phyloP scores from a whole-genome alignment of 495 filamentous ascomycete species.

The Wilcoxina mikolae region DNA sequence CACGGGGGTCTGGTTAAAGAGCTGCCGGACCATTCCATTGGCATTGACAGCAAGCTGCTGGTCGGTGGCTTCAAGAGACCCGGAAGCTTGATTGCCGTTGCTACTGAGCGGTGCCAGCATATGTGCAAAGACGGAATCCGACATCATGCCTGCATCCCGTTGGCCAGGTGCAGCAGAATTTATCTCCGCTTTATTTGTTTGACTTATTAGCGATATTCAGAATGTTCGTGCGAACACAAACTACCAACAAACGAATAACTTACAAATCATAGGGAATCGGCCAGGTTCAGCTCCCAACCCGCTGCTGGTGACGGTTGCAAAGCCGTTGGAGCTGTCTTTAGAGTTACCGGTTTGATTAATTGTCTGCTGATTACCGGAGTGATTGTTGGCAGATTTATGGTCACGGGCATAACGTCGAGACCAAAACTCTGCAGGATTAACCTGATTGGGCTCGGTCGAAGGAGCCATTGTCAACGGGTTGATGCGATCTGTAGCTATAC shows the following conservation, averaged over 20 bases:
- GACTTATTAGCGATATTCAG: neutral
- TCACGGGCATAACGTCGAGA: neutral
- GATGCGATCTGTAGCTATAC: neutral
- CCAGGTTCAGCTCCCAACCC: neutral
- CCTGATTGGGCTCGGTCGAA: neutral
- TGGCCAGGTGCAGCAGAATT: neutral
- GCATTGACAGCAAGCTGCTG: neutral
- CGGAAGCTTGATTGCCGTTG: neutral
- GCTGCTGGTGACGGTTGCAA: neutral
- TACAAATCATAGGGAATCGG: neutral
- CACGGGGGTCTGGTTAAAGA: neutral
- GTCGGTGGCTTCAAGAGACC: neutral
- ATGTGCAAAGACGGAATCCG: neutral
- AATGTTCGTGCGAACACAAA: neutral
- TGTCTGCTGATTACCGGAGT: neutral
- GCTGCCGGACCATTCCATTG: neutral
- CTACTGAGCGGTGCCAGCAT: neutral
- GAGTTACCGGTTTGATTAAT: neutral
- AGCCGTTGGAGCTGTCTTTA: neutral
- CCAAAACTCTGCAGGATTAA: neutral
- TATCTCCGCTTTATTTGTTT: neutral
- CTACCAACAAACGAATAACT: neutral
- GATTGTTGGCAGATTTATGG: neutral
- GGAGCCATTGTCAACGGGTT: too few relatives aligned
- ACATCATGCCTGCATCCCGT: neutral